These are phyloP conservation scores for Miscanthus lutarioriparius DNA, from an alignment of 176 grass and related monocot species.

Conservation along the genomic window DNA sequence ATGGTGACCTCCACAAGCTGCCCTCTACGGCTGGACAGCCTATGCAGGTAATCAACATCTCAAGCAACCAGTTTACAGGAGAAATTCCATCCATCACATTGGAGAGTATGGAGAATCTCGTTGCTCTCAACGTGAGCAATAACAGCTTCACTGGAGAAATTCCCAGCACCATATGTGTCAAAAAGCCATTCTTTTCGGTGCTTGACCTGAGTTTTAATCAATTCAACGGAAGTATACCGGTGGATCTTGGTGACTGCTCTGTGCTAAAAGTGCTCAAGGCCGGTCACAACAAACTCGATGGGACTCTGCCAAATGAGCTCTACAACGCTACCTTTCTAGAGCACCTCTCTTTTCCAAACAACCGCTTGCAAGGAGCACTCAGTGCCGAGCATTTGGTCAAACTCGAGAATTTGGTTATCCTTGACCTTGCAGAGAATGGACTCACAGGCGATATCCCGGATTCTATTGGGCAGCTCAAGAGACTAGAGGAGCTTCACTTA, in stretches of 20 bases:
- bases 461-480: conserved; percentile 28
- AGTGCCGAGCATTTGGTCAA: background rate
- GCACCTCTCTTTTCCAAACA: conserved; percentile 28
- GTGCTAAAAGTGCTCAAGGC: conserved; percentile 5
- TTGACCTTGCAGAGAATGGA: conserved; percentile 25
- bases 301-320: conserved; percentile 13
- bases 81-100: background rate
- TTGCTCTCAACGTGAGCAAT: conserved; percentile 27
- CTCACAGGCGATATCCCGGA: conserved; percentile 4
- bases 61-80: conserved; percentile 35
- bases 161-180: conserved; percentile 17
- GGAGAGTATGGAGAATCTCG: background rate
- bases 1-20: background rate
- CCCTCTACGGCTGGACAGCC: background rate
- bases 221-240: conserved; percentile 7
- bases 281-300: conserved; percentile 27
- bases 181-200: background rate
- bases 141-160: conserved; percentile 30
- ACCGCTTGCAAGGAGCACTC: background rate
- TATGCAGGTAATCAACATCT: conserved; percentile 37
- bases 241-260: background rate
- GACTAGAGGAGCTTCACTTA: conserved; percentile 32
- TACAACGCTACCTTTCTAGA: conserved; percentile 17
- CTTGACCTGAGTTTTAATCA: conserved; percentile 35
- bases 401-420: conserved; percentile 19